Percentiles rank a stretch among this genome's conserved stretches.
Evolutionary conservation across 129 eudicot genomes (phyloP).

Genomic region (Smallanthus sonchifolius): DNA sequence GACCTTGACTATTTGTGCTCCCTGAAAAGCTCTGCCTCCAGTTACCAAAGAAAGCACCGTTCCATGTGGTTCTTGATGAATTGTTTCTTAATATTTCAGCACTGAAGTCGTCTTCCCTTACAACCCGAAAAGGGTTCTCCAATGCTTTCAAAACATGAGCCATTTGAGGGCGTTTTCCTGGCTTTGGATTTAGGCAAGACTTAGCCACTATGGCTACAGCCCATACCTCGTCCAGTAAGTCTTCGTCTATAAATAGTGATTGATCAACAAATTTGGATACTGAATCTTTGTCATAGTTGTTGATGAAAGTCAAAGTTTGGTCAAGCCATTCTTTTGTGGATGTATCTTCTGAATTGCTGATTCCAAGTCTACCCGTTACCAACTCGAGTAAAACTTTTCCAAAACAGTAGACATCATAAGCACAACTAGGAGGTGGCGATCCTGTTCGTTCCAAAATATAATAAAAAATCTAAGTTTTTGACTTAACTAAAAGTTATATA

Average conservation of each 20-base stretch:
- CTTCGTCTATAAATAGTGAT: slow-evolving; percentile 68
- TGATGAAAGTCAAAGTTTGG: slow-evolving; percentile 44
- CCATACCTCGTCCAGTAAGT: slow-evolving; percentile 83
- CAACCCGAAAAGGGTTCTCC: slow-evolving; percentile 83
- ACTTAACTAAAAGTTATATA: neutral
- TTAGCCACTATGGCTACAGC: slow-evolving; percentile 86
- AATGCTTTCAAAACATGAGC: slow-evolving; percentile 66
- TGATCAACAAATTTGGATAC: slow-evolving; percentile 54
- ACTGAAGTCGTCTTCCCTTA: slow-evolving; percentile 64
- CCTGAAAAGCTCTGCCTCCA: slow-evolving; percentile 81
- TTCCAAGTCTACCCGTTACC: slow-evolving; percentile 72
- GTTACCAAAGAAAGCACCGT: slow-evolving; percentile 64
- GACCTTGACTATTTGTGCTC: slow-evolving; percentile 23
- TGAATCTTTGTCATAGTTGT: slow-evolving; percentile 55
- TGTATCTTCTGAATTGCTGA: slow-evolving; percentile 43
- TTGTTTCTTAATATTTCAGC: slow-evolving; percentile 52
- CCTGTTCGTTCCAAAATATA: slow-evolving; percentile 34
- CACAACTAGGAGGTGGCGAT: slow-evolving; percentile 41
- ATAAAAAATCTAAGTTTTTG: neutral
- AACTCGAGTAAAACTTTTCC: slow-evolving; percentile 84
- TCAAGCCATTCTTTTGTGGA: slow-evolving; percentile 58
- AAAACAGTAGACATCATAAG: slow-evolving; percentile 75
- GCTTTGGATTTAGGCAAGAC: slow-evolving; percentile 71
- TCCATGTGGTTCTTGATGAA: slow-evolving; percentile 62
- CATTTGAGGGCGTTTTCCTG: slow-evolving; percentile 70